Percentiles rank a stretch among this genome's conserved stretches.
These are phyloP conservation scores for Rhododendron mucronatum DNA, from an alignment of 148 eudicot species.

Conservation along the genomic window DNA sequence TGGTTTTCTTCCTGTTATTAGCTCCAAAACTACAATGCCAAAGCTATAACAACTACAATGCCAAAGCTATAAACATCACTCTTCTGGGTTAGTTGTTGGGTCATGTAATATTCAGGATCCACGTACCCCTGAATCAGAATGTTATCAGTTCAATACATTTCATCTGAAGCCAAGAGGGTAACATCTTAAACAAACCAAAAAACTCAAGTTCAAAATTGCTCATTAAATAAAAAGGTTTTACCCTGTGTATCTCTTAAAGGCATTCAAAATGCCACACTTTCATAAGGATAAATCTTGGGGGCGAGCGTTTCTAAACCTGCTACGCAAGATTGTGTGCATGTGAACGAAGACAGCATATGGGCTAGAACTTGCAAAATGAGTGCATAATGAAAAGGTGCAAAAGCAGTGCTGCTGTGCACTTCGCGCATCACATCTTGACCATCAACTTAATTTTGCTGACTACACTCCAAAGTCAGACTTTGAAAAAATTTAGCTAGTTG, in stretches of 20 bases:
- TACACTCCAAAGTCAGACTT: background rate
- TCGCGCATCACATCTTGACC: background rate
- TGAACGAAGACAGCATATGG: background rate
- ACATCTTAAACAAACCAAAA: background rate
- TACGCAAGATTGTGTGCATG: background rate
- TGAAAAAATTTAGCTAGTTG: background rate
- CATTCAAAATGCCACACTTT: background rate
- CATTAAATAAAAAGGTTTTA: background rate
- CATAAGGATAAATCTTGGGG: background rate
- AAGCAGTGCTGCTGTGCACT: background rate
- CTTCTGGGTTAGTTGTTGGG: conserved; percentile 1
- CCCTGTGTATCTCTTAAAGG: background rate
- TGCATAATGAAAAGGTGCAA: background rate
- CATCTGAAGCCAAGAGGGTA: background rate
- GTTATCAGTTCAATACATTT: background rate
- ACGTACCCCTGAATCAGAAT: conserved; percentile 13
- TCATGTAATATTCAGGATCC: conserved; percentile 17
- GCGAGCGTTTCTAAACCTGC: background rate
- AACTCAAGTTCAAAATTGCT: background rate
- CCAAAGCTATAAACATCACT: conserved; percentile 1
- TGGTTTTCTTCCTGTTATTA: background rate
- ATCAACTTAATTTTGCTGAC: background rate
- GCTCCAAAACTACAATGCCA: conserved; percentile 2
- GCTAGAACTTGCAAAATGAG: too few species aligned
- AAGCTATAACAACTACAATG: background rate